Conservation (phyloP, 768 basidiomycete species). For the Porpolomopsis calyptriformis region DNA sequence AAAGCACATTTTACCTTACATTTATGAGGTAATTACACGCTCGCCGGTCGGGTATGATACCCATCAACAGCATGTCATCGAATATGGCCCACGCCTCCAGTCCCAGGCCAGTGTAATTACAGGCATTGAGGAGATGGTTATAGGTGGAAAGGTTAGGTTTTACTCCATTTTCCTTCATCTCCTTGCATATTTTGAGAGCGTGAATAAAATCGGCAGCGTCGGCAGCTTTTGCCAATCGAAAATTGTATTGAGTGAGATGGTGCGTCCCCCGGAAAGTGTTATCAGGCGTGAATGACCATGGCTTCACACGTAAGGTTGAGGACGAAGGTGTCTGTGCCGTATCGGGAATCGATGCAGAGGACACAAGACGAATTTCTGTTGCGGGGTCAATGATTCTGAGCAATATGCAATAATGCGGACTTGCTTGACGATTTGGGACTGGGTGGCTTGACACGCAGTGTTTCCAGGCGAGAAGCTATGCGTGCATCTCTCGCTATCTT, state of each 20-base stretch:
- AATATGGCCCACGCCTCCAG: conserved; percentile 54
- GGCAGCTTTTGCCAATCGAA: conserved; percentile 19
- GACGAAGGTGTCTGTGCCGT: not conserved
- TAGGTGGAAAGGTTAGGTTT: conserved; percentile 48
- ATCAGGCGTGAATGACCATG: conserved; percentile 21
- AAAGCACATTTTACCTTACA: conserved; percentile 26
- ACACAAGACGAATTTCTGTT: not conserved
- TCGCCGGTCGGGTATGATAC: conserved; percentile 37
- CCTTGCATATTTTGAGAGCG: conserved; percentile 34
- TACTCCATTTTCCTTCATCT: conserved; percentile 50
- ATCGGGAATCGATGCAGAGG: not conserved
- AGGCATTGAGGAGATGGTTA: conserved; percentile 42
- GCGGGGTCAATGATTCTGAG: not conserved
- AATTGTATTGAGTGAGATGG: conserved; percentile 21
- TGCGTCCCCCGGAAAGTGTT: conserved; percentile 17
- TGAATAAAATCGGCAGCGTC: conserved; percentile 25
- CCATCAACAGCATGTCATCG: conserved; percentile 53
- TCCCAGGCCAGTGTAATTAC: conserved; percentile 31
- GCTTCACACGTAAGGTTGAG: conserved; percentile 11
- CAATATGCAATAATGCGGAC: not conserved
- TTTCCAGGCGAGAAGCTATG: not conserved
- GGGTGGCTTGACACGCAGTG: not conserved
- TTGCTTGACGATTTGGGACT: not conserved
- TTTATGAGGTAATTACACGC: conserved; percentile 52
- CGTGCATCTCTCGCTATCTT: conserved; percentile 7